These are phyloP conservation scores for Fusarium sp. DNA, from an alignment of 2,329 filamentous ascomycete genomes.

Conservation along the genomic window DNA sequence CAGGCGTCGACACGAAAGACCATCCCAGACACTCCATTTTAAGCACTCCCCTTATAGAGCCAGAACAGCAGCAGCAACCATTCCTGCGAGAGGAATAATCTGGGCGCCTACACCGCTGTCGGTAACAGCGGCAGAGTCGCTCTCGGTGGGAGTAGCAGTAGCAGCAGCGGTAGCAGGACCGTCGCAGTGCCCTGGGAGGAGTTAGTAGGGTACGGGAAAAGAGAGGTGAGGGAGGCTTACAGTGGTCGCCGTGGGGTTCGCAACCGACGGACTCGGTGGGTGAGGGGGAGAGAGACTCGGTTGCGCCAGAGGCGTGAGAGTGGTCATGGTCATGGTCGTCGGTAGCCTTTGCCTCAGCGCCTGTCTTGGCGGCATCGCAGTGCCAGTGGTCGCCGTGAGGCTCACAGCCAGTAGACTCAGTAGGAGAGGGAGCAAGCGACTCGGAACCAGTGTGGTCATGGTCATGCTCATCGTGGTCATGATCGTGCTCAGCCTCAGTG, in stretches of 20 bases:
- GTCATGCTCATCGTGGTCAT: constrained; percentile 9
- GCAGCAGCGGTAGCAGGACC: constrained; percentile 25
- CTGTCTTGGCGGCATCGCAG: constrained; percentile 39
- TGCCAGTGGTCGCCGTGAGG: constrained; percentile 43
- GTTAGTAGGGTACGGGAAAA: too few species aligned
- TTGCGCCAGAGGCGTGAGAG: constrained; percentile 18
- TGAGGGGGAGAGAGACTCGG: constrained; percentile 17
- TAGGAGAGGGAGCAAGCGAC: constrained; percentile 32
- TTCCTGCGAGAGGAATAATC: constrained; percentile 38
- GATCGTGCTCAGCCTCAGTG: constrained; percentile 3
- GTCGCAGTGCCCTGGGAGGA: constrained; percentile 39
- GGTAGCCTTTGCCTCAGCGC: constrained; percentile 17
- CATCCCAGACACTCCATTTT: constrained; percentile 3
- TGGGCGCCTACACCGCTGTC: constrained; percentile 26
- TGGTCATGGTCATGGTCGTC: constrained; percentile 13
- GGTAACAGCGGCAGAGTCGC: constrained; percentile 16
- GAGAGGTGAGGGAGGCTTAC: not conserved
- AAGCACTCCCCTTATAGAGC: constrained; percentile 23
- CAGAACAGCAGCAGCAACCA: constrained; percentile 39
- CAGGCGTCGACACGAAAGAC: constrained; percentile 20
- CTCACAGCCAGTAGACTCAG: constrained; percentile 40
- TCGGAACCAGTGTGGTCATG: not conserved
- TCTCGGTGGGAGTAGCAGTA: constrained; percentile 20
- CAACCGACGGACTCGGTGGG: constrained; percentile 43
- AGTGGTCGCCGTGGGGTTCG: constrained; percentile 43